Conservation (phyloP, 805 yeast species). For the Myxozyma mucilagina region DNA sequence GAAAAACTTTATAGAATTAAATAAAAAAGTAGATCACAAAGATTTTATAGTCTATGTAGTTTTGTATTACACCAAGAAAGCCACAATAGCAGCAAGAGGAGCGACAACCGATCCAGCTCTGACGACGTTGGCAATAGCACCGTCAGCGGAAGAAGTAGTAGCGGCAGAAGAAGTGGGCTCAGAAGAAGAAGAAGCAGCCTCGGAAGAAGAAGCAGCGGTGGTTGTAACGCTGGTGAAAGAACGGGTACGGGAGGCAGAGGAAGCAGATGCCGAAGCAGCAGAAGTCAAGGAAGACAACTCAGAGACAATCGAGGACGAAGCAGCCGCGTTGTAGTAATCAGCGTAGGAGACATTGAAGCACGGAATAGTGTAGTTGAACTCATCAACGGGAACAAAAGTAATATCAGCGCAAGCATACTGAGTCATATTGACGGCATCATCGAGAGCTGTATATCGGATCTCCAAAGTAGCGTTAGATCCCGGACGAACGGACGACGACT, state of each 20-base stretch:
- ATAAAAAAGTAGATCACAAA: no score
- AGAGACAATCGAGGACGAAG: conserved; percentile 3
- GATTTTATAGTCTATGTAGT: background rate
- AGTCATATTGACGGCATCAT: conserved; percentile 44
- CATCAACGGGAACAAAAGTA: conserved; percentile 40
- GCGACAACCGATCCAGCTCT: background rate
- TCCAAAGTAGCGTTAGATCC: conserved; percentile 51
- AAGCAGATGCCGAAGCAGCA: background rate
- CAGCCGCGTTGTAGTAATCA: conserved; percentile 10
- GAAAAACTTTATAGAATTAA: no score
- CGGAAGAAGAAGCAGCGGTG: background rate
- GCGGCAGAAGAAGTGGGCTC: background rate
- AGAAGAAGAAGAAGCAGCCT: background rate
- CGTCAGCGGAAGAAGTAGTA: background rate
- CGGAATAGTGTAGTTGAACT: conserved; percentile 22
- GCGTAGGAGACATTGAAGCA: conserved; percentile 31
- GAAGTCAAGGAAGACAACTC: conserved; percentile 1
- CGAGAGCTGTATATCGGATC: conserved; percentile 47
- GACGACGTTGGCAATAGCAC: conserved; percentile 1
- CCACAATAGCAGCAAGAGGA: conserved; percentile 1
- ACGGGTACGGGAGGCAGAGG: background rate
- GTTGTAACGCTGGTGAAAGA: background rate
- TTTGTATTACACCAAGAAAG: background rate
- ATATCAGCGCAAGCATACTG: conserved; percentile 52
- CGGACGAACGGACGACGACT: conserved; percentile 41